Evolutionary conservation across 768 basidiomycete species (phyloP).

Genomic region (Termitomyces sp.): DNA sequence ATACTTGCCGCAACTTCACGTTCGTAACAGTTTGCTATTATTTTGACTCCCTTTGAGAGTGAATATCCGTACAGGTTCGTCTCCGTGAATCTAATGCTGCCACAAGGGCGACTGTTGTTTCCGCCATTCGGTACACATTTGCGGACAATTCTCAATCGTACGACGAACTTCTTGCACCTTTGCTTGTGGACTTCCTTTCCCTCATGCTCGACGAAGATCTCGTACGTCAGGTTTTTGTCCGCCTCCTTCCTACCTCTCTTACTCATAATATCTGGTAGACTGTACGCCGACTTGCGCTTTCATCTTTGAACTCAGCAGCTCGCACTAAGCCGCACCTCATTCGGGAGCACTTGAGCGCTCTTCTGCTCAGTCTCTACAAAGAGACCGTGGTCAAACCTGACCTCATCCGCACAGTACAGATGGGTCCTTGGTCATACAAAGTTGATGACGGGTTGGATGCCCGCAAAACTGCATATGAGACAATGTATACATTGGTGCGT

Average conservation of each 20-base stretch:
- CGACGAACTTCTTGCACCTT: slow-evolving; percentile 85
- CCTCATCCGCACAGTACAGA: slow-evolving; percentile 87
- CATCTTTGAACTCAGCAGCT: slow-evolving; percentile 91
- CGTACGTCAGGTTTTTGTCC: slow-evolving; percentile 40
- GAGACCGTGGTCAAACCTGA: slow-evolving; percentile 80
- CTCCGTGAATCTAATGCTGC: slow-evolving; percentile 66
- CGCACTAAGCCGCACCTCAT: slow-evolving; percentile 93
- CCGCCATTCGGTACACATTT: slow-evolving; percentile 93
- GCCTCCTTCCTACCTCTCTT: background rate
- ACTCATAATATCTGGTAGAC: slow-evolving; percentile 43
- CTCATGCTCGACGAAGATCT: slow-evolving; percentile 87
- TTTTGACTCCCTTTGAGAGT: background rate
- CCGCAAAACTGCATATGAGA: slow-evolving; percentile 96
- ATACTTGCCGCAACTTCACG: slow-evolving; percentile 92
- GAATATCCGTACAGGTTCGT: slow-evolving; percentile 43
- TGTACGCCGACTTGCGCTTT: slow-evolving; percentile 87
- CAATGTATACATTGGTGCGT: slow-evolving; percentile 89
- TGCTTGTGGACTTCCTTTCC: slow-evolving; percentile 89
- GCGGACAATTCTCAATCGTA: slow-evolving; percentile 82
- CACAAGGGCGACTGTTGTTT: slow-evolving; percentile 84
- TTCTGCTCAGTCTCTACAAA: slow-evolving; percentile 82
- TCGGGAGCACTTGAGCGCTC: slow-evolving; percentile 70
- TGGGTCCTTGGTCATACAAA: slow-evolving; percentile 97
- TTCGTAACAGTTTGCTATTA: slow-evolving; percentile 38
- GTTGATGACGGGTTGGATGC: slow-evolving; percentile 97